A percentile compares a stretch with the other conserved stretches of the same genome.
Conservation (phyloP, 495 filamentous ascomycete genomes). For the Pseudotulostoma volvatum region DNA sequence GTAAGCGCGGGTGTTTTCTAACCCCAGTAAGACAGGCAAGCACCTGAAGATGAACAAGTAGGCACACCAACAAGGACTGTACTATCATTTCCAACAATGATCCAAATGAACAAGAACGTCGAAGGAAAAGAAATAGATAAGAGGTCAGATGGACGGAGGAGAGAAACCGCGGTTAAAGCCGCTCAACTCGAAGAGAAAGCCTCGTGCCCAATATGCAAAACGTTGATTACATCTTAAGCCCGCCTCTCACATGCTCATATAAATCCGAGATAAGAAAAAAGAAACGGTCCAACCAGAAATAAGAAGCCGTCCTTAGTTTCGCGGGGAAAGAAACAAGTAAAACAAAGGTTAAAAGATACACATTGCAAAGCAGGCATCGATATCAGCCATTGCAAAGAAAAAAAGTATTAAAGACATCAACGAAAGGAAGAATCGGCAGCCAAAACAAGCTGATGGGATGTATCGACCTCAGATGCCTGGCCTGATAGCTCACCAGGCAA, state of each 20-base stretch:
- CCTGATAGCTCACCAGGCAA: not conserved
- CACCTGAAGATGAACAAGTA: not conserved
- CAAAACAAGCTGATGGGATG: not conserved
- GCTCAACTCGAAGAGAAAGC: slow-evolving; percentile 2
- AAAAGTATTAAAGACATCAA: slow-evolving; percentile 4
- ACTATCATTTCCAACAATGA: not conserved
- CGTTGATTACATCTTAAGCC: not conserved
- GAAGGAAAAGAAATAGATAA: slow-evolving; percentile 17
- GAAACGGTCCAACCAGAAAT: too few relatives aligned
- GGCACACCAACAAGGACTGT: not conserved
- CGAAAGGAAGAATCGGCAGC: slow-evolving; percentile 14
- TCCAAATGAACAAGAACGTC: slow-evolving; percentile 5
- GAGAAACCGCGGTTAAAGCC: slow-evolving; percentile 1
- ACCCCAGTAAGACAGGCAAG: not conserved
- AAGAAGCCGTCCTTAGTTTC: too few relatives aligned
- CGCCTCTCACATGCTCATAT: slow-evolving; percentile 6
- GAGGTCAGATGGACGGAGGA: slow-evolving; percentile 11
- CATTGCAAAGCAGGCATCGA: slow-evolving; percentile 19
- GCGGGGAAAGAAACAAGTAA: slow-evolving; percentile 15
- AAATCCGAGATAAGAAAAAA: slow-evolving; percentile 6
- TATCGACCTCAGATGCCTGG: not conserved
- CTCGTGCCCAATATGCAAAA: not conserved
- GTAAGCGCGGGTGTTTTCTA: not conserved
- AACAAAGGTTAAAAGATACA: slow-evolving; percentile 15
- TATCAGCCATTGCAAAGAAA: slow-evolving; percentile 16